phyloP scores from a whole-genome alignment of 345 rosid species.

The Ceriops zippeliana region DNA sequence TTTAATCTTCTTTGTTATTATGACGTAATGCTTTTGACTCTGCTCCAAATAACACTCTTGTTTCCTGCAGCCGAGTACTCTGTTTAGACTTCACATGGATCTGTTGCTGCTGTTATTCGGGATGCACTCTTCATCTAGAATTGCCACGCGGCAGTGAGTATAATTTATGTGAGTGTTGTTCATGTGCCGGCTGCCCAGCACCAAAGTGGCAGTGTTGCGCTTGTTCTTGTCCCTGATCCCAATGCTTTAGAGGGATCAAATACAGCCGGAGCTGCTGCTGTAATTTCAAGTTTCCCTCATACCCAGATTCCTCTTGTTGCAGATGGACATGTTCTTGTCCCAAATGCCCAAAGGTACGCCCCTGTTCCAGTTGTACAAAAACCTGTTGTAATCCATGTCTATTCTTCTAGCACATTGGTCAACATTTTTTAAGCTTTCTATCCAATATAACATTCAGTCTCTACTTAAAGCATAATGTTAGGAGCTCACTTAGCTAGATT shows the following conservation, averaged over 20 bases:
- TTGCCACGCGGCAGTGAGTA: conserved; percentile 43
- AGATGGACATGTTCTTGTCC: conserved; percentile 46
- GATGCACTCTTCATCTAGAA: conserved; percentile 40
- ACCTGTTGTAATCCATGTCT: background rate
- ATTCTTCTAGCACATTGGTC: background rate
- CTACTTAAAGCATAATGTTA: too few relatives aligned
- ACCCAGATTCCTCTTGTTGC: conserved; percentile 35
- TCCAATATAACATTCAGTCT: background rate
- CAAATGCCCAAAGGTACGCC: conserved; percentile 48
- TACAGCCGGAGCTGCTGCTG: conserved; percentile 42
- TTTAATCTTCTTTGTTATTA: too few relatives aligned
- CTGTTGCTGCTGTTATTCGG: conserved; percentile 67
- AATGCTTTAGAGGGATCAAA: conserved; percentile 42
- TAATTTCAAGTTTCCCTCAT: conserved; percentile 39
- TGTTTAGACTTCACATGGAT: conserved; percentile 62
- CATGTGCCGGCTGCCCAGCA: conserved; percentile 22
- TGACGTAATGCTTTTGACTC: too few relatives aligned
- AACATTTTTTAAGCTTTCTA: background rate
- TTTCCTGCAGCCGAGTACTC: conserved; percentile 49
- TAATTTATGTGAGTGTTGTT: conserved; percentile 19
- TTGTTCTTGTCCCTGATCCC: conserved; percentile 23
- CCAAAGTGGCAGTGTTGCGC: conserved; percentile 40
- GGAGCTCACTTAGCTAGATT: too few relatives aligned
- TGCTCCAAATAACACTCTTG: background rate
- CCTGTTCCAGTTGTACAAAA: conserved; percentile 19